phyloP scores from a whole-genome alignment of 805 yeast genomes.

The Teunomyces pallodes region DNA sequence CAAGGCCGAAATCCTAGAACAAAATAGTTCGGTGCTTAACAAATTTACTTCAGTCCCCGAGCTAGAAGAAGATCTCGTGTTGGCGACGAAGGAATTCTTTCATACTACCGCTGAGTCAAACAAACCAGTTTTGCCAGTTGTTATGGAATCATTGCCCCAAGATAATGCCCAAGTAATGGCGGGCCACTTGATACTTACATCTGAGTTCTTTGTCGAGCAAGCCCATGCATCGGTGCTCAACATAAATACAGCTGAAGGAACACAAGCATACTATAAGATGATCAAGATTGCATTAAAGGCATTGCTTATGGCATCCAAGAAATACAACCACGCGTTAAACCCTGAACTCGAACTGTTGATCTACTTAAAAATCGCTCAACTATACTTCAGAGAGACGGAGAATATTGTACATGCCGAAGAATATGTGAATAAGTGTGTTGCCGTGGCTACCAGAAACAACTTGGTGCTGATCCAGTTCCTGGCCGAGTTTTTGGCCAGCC shows the following conservation, averaged over 20 bases:
- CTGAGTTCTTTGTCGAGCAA: constrained; percentile 19
- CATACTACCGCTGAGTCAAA: neutral
- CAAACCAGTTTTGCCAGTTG: neutral
- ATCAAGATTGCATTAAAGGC: constrained; percentile 37
- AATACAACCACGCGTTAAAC: constrained; percentile 26
- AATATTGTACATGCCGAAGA: constrained; percentile 41
- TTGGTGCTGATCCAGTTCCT: constrained; percentile 21
- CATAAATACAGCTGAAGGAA: constrained; percentile 16
- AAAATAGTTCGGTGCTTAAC: constrained; percentile 4
- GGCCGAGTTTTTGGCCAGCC: constrained; percentile 36
- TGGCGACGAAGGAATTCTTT: neutral
- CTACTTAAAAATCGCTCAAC: constrained; percentile 33
- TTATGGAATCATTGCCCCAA: neutral
- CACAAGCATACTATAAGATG: constrained; percentile 23
- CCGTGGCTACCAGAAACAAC: constrained; percentile 27
- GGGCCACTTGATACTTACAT: constrained; percentile 7
- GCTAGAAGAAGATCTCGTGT: neutral
- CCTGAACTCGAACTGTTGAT: constrained; percentile 31
- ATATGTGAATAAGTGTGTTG: constrained; percentile 29
- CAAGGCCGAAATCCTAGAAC: neutral
- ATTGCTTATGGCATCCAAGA: constrained; percentile 25
- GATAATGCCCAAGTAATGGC: neutral
- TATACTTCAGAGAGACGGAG: constrained; percentile 42
- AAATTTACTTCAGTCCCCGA: neutral
- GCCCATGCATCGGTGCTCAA: constrained; percentile 21